Base-by-base conservation (phyloP, 306 rosid species). In the Pyrus bretschneideri region DNA sequence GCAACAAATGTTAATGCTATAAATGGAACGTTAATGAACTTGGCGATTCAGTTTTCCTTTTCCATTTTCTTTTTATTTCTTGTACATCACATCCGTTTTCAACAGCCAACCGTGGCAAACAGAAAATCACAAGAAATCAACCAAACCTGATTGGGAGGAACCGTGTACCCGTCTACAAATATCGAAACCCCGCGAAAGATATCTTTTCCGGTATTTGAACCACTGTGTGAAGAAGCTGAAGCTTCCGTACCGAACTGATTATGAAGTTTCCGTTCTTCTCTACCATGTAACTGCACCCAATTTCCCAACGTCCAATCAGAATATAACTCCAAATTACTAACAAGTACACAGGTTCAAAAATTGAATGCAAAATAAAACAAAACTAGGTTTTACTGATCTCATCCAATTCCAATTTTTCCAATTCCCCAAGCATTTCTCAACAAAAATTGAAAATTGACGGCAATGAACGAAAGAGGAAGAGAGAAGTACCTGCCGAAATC, bases 111-210 rank as follows among this genome's bases (percentile, higher is more conserved):
- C 76, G 64, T 30, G 66, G 51, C 54, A 46, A 65, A 52, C 58
- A 62, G 33, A 31, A 49, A 59, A n/a, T 23, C 29, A 17, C 17
- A 61, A 33, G 71, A 59, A 57, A 23, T 15, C 44, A 72, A 30
- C 73, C 17, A 45, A 73, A 91, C 98, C 97, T 89, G 96, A 68
- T 83, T 89, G 62, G 97, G 86, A 73, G 98, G 98, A 81, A 88
- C 81, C 5, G 97, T 94, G 85, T 90, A 92, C 78, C 98, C 98
- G 71, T 94, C 98, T 31, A 89, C 97, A 77, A 94, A 94, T 66
- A 90, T 90, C 67, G 97, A 90, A 79, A 94, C 90, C 54, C 95
- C 95, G 4, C 69, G 75, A 80, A 94, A 94, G 45, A 92, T 78
- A 60, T 88, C 82, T 49, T 81, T 83, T 74, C 71, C 81, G 17